Evolutionary conservation across 169 alveolate genomes (phyloP).

Genomic region (Plasmodium gonderi): DNA sequence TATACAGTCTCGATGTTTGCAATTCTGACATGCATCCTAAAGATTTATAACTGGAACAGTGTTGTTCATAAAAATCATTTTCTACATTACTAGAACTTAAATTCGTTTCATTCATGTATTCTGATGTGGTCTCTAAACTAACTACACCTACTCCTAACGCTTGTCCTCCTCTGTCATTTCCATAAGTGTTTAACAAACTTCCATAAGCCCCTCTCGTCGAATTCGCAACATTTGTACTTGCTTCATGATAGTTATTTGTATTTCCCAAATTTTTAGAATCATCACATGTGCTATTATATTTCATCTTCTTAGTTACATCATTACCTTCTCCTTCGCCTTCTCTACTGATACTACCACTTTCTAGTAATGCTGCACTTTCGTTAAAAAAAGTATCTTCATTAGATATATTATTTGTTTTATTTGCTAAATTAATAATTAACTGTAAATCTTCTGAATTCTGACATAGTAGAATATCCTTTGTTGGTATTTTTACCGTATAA

Average conservation of each 20-base stretch:
- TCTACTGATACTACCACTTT: neutral
- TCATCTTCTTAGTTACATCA: neutral
- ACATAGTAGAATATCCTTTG: constrained; percentile 31
- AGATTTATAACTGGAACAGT: constrained; percentile 33
- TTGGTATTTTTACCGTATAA: constrained; percentile 74
- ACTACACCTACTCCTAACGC: neutral
- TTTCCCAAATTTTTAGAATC: too few species aligned
- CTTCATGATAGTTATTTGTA: too few species aligned
- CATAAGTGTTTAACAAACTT: neutral
- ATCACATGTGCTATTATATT: too few species aligned
- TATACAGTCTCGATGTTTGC: constrained; percentile 76
- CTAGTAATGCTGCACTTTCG: too few species aligned
- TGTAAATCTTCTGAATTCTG: constrained; percentile 47
- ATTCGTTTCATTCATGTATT: neutral
- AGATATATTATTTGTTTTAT: neutral
- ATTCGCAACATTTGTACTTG: too few species aligned
- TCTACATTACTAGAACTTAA: neutral
- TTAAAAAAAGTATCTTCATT: neutral
- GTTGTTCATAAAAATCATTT: constrained; percentile 8
- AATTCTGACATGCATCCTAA: constrained; percentile 74
- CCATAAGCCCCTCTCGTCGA: too few species aligned
- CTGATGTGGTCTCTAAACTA: neutral
- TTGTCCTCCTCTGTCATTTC: neutral
- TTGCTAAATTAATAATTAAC: constrained; percentile 29
- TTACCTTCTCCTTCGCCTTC: neutral